Evolutionary conservation across 495 filamentous ascomycete species (phyloP).

Genomic region (Penicillium canariense): DNA sequence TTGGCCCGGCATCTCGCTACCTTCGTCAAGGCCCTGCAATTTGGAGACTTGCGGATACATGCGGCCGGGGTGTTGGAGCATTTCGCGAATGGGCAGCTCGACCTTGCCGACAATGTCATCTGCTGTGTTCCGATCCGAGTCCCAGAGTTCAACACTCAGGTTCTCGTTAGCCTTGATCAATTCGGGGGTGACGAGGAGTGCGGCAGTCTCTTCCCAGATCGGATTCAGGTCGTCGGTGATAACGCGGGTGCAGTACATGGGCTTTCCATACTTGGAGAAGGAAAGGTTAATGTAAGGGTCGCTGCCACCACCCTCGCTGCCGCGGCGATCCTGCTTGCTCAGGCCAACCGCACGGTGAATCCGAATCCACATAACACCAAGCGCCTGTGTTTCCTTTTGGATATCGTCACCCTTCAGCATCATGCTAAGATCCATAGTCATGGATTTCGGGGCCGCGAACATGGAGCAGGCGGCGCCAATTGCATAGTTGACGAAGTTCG

Average conservation of each 20-base stretch:
- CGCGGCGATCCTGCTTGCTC: constrained; percentile 86
- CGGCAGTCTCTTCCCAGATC: constrained; percentile 88
- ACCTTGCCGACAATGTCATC: constrained; percentile 95
- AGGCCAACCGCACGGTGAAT: constrained; percentile 85
- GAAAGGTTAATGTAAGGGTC: constrained; percentile 83
- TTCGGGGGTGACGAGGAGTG: constrained; percentile 79
- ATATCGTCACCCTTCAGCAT: constrained; percentile 88
- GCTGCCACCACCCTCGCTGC: constrained; percentile 81
- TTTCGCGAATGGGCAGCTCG: constrained; percentile 86
- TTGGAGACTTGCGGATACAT: constrained; percentile 93
- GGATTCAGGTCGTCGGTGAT: constrained; percentile 94
- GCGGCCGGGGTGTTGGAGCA: constrained; percentile 87
- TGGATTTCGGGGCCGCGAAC: constrained; percentile 94
- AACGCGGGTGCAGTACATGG: constrained; percentile 94
- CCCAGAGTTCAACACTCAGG: constrained; percentile 92
- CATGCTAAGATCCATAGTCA: constrained; percentile 87
- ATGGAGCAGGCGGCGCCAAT: constrained; percentile 81
- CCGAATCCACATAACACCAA: constrained; percentile 86
- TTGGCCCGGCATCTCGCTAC: constrained; percentile 86
- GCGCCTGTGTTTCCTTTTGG: constrained; percentile 77
- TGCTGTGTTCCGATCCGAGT: constrained; percentile 81
- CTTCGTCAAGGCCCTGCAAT: constrained; percentile 74
- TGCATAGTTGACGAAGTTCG: constrained; percentile 96
- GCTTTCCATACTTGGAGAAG: constrained; percentile 90
- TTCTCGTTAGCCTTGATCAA: constrained; percentile 91